Evolutionary conservation across 352 stramenopile genomes (phyloP).

Genomic region (Pythium aphanidermatum): DNA sequence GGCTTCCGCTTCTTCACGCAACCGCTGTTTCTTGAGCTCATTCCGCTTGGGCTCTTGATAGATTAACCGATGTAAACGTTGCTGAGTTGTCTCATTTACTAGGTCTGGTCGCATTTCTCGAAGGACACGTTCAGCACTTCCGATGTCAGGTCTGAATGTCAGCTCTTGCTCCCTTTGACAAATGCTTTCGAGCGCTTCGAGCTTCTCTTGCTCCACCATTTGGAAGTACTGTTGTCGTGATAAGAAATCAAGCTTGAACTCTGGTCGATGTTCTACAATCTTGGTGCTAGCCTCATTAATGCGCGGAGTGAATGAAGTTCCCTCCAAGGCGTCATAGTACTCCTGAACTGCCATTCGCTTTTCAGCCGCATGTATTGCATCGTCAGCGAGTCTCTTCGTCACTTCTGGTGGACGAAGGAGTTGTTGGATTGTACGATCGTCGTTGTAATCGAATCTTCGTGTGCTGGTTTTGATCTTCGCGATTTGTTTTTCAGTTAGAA

Average conservation of each 20-base stretch:
- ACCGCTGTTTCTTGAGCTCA: conserved; percentile 52
- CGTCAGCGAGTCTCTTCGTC: conserved; percentile 44
- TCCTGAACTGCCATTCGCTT: conserved; percentile 55
- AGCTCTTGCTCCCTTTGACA: conserved; percentile 30
- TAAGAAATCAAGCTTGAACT: conserved; percentile 79
- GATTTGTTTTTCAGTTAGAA: conserved; percentile 24
- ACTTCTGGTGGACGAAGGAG: conserved; percentile 25
- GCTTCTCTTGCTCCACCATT: conserved; percentile 49
- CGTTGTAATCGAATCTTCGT: conserved; percentile 5
- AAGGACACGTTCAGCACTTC: conserved; percentile 63
- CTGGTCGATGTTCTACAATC: conserved; percentile 50
- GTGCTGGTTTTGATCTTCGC: conserved; percentile 1
- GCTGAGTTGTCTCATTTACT: conserved; percentile 39
- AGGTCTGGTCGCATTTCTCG: conserved; percentile 56
- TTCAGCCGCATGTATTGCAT: conserved; percentile 40
- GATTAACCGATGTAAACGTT: conserved; percentile 61
- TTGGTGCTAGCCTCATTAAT: conserved; percentile 50
- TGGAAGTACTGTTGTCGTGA: conserved; percentile 64
- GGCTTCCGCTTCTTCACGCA: conserved; percentile 44
- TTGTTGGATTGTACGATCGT: conserved; percentile 6
- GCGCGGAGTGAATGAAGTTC: conserved; percentile 48
- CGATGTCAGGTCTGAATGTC: conserved; percentile 76
- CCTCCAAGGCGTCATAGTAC: conserved; percentile 59
- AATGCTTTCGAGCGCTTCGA: conserved; percentile 47
- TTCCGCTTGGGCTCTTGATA: conserved; percentile 56